phyloP scores from a whole-genome alignment of 2,329 filamentous ascomycete genomes.

The Paracoccidioides brasiliensis region DNA sequence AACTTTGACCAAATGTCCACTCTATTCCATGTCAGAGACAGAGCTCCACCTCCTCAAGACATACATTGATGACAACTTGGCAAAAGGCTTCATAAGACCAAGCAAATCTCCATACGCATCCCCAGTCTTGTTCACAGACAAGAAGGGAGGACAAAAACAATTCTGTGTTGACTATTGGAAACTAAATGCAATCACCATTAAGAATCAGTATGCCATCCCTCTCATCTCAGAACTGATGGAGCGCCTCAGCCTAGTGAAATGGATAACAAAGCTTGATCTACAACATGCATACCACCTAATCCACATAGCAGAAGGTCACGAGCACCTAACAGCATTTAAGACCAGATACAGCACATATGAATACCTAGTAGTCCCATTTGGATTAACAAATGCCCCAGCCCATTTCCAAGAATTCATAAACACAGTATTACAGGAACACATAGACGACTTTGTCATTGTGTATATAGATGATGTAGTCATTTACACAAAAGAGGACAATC shows the following conservation, averaged over 20 bases:
- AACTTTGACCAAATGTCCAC: constrained; percentile 5
- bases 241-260: constrained; percentile 6
- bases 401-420: constrained; percentile 19
- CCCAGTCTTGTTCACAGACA: not conserved
- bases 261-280: constrained; percentile 16
- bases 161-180: constrained; percentile 18
- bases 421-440: constrained; percentile 9
- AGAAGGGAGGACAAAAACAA: constrained; percentile 4
- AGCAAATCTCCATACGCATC: not conserved
- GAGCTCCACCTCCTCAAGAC: constrained; percentile 11
- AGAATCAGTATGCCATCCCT: constrained; percentile 16
- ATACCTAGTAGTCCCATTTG: constrained; percentile 9
- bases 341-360: constrained; percentile 7
- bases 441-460: constrained; percentile 10
- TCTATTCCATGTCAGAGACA: constrained; percentile 11
- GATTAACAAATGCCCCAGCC: constrained; percentile 3
- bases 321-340: constrained; percentile 12
- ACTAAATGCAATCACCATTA: constrained; percentile 17
- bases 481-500: constrained; percentile 7
- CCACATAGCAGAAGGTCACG: constrained; percentile 13
- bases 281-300: constrained; percentile 15
- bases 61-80: not conserved
- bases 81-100: not conserved
- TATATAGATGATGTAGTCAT: constrained; percentile 22
- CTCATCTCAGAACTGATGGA: constrained; percentile 17